Evolutionary conservation across 768 basidiomycete genomes (phyloP).

Genomic region (Suillus placidus): DNA sequence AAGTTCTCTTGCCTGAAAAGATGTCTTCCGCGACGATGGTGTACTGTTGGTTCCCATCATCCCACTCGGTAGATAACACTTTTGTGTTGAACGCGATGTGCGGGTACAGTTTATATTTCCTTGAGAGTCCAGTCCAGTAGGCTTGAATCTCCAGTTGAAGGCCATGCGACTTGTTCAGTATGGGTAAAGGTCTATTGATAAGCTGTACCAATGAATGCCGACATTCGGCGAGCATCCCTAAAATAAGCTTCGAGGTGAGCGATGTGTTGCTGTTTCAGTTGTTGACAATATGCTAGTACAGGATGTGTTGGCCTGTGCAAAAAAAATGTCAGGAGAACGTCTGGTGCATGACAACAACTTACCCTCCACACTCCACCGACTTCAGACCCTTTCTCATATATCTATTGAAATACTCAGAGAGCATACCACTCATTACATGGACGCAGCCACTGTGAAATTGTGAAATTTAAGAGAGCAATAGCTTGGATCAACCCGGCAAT

Average conservation of each 20-base stretch:
- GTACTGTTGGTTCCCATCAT: conserved; percentile 37
- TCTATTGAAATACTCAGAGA: conserved; percentile 31
- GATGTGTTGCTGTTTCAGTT: neutral
- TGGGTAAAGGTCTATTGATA: conserved; percentile 48
- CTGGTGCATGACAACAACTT: conserved; percentile 21
- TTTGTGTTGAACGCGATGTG: conserved; percentile 46
- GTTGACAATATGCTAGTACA: conserved; percentile 6
- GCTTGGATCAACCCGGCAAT: conserved; percentile 46
- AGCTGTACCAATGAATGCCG: conserved; percentile 44
- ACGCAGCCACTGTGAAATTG: conserved; percentile 43
- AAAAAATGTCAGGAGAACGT: neutral
- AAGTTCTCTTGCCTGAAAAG: conserved; percentile 32
- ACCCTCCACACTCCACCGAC: conserved; percentile 59
- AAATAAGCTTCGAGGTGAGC: neutral
- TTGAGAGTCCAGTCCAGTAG: conserved; percentile 45
- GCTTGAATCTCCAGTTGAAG: conserved; percentile 43
- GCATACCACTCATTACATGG: neutral
- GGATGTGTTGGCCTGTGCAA: conserved; percentile 31
- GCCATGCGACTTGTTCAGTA: conserved; percentile 46
- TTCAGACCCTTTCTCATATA: conserved; percentile 48
- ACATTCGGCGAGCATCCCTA: conserved; percentile 51
- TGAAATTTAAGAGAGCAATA: conserved; percentile 42
- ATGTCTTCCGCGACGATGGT: conserved; percentile 36
- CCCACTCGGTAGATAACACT: conserved; percentile 52
- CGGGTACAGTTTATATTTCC: conserved; percentile 45